phyloP scores from a whole-genome alignment of 805 yeast species.

The Metschnikowia lachancei region DNA sequence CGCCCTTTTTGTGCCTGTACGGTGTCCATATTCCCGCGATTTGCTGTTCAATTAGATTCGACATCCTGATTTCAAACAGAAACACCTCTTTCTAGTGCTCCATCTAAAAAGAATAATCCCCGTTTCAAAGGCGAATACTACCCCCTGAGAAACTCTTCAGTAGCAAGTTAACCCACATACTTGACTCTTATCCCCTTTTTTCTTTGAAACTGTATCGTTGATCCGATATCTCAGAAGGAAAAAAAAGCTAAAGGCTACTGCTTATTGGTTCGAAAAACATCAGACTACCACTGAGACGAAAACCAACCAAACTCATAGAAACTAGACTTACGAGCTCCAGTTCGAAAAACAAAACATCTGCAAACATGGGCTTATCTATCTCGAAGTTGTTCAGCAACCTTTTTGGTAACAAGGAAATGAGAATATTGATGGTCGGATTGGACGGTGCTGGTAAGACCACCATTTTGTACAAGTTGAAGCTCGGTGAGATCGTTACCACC shows the following conservation, averaged over 20 bases:
- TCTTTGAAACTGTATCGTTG: neutral
- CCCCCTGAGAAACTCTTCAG: slow-evolving; percentile 7
- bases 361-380: slow-evolving; percentile 84
- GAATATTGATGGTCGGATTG: slow-evolving; percentile 96
- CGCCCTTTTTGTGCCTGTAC: slow-evolving; percentile 17
- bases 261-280: slow-evolving; percentile 4
- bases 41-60: slow-evolving; percentile 24
- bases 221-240: neutral
- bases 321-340: slow-evolving; percentile 2
- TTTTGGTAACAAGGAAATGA: slow-evolving; percentile 96
- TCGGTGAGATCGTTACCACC: slow-evolving; percentile 94
- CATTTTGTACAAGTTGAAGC: slow-evolving; percentile 87
- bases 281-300: slow-evolving; percentile 5
- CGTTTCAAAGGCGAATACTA: slow-evolving; percentile 6
- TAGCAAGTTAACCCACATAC: slow-evolving; percentile 4
- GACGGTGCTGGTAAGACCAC: slow-evolving; percentile 99
- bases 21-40: slow-evolving; percentile 22
- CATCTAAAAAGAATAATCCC: neutral
- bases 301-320: slow-evolving; percentile 2
- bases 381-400: slow-evolving; percentile 93
- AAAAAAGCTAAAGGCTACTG: slow-evolving; percentile 3
- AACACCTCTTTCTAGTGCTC: slow-evolving; percentile 13
- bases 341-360: slow-evolving; percentile 1
- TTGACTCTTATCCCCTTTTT: neutral
- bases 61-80: slow-evolving; percentile 19